Evolutionary conservation across 352 stramenopile genomes (phyloP).

Genomic region (Phytophthora foliorum): DNA sequence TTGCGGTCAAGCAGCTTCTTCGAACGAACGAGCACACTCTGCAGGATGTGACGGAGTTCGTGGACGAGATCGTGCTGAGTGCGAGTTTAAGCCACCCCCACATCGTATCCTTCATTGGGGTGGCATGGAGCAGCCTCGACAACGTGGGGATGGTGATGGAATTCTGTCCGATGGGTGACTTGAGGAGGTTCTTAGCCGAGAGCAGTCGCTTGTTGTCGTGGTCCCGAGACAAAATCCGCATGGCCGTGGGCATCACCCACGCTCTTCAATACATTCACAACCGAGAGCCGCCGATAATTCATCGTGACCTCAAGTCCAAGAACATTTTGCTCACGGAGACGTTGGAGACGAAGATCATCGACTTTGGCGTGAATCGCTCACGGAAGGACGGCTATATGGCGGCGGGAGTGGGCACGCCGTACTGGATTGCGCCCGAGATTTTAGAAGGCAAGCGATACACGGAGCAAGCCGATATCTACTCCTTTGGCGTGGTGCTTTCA

Average conservation of each 20-base stretch:
- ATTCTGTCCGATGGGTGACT: slow-evolving; percentile 36
- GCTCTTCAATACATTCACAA: slow-evolving; percentile 48
- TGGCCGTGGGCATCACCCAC: slow-evolving; percentile 41
- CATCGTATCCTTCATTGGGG: slow-evolving; percentile 50
- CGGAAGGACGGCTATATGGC: slow-evolving; percentile 38
- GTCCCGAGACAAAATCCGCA: slow-evolving; percentile 38
- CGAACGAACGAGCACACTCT: slow-evolving; percentile 28
- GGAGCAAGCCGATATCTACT: slow-evolving; percentile 76
- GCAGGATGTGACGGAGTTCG: slow-evolving; percentile 36
- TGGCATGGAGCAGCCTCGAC: slow-evolving; percentile 51
- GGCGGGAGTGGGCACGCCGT: slow-evolving; percentile 39
- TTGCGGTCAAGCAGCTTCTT: slow-evolving; percentile 55
- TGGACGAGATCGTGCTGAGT: slow-evolving; percentile 46
- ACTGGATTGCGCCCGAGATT: slow-evolving; percentile 60
- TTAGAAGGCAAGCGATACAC: slow-evolving; percentile 46
- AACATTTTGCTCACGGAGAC: slow-evolving; percentile 46
- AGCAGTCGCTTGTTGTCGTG: slow-evolving; percentile 26
- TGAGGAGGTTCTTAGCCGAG: slow-evolving; percentile 25
- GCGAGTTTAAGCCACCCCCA: slow-evolving; percentile 36
- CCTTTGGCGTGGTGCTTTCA: slow-evolving; percentile 61
- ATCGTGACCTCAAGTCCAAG: slow-evolving; percentile 58
- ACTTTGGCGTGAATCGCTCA: slow-evolving; percentile 52
- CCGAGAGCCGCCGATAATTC: slow-evolving; percentile 36
- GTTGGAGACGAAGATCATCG: slow-evolving; percentile 46
- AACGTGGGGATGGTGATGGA: slow-evolving; percentile 49